Evolutionary conservation across 2,329 filamentous ascomycete genomes (phyloP), one percentile per base, ranked within the genome.

Genomic region (Chaetomiaceae sp.): DNA sequence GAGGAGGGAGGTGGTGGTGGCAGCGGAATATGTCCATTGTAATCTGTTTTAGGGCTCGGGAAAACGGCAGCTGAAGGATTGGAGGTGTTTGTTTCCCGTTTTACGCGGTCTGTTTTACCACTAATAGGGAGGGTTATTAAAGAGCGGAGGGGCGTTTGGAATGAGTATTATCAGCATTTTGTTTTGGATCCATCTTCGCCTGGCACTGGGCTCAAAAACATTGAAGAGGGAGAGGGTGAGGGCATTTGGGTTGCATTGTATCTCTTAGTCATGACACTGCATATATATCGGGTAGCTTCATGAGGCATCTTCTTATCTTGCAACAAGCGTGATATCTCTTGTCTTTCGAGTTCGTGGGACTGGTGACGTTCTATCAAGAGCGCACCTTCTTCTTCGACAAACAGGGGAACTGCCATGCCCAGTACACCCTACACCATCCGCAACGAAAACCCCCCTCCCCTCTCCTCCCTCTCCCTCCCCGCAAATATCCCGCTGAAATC

Each of bases 401-500:
- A n/a, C n/a, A n/a, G n/a, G n/a, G n/a, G n/a, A n/a, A n/a, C n/a
- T n/a, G n/a, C n/a, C n/a, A n/a, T n/a, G n/a, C n/a, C n/a, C n/a
- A 6, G 6, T 25, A 17, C 3, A 5, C 19, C 5, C 31, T 61
- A 76, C 3, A 81, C 76, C 73, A 91, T 80, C 37, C 86, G 80
- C 58, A 91, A 69, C 12, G 76, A 79, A 70, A 83, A 88, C 8
- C 84, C 82, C 31, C 81, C 85, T 3, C 85, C 84, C 47, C 75
- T 75, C 66, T 85, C 83, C 65, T 86, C 84, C 59, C 75, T 79
- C 49, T 85, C 79, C 31, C 84, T 77, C 2, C 82, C 81, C 11
- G 82, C 80, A 68, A 91, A 89, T 36, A 91, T 85, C 59, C 84
- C 80, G 50, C 81, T 84, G 63, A 90, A 84, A 68, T 91, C 87